phyloP scores from a whole-genome alignment of 345 rosid genomes.

The Eucalyptus sp. region DNA sequence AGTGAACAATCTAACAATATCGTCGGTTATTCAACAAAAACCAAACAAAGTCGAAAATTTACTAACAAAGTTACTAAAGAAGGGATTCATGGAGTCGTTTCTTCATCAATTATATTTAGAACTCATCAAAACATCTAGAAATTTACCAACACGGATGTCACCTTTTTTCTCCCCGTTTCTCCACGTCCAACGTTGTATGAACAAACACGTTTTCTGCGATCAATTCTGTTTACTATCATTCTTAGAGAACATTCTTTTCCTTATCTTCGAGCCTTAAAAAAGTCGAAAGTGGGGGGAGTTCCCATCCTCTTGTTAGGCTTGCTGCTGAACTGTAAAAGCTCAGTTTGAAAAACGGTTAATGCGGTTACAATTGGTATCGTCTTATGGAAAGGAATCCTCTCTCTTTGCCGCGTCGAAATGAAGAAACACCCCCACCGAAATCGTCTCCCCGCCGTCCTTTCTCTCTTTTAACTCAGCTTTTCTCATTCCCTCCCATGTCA shows the following conservation, averaged over 20 bases:
- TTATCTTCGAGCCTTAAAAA: neutral
- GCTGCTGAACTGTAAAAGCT: neutral
- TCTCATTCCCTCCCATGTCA: neutral
- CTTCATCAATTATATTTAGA: neutral
- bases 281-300: neutral
- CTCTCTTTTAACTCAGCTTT: neutral
- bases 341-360: neutral
- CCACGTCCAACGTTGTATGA: neutral
- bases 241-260: neutral
- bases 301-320: neutral
- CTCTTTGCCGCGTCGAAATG: neutral
- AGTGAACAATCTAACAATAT: neutral
- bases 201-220: neutral
- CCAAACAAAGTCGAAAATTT: neutral
- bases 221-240: neutral
- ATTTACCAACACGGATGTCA: neutral
- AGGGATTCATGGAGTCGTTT: neutral
- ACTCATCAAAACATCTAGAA: neutral
- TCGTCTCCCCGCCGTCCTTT: slow-evolving; percentile 3
- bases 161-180: neutral
- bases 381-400: neutral
- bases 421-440: neutral
- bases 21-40: neutral
- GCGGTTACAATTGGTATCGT: neutral
- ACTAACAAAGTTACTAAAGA: neutral